Evolutionary conservation across 2,329 filamentous ascomycete genomes (phyloP).

Genomic region (Ceratocystis cubensis): DNA sequence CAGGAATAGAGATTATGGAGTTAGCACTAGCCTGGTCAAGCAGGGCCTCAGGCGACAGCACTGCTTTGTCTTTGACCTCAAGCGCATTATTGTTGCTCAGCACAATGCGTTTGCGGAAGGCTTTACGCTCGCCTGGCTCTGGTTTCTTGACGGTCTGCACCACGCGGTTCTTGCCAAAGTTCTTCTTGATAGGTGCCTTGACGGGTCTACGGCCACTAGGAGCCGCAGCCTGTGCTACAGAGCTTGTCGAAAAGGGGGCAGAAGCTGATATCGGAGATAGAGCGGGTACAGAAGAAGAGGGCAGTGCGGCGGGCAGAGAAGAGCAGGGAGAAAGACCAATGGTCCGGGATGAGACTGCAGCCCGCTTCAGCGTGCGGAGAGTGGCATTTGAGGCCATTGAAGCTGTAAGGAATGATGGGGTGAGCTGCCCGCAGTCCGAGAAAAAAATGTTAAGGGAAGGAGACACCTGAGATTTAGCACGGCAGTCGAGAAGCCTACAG

Average conservation of each 20-base stretch:
- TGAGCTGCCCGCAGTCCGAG: neutral
- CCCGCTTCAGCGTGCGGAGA: constrained; percentile 33
- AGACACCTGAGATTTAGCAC: neutral
- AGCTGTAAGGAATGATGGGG: neutral
- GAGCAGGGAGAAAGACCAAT: constrained; percentile 24
- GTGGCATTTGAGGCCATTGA: constrained; percentile 33
- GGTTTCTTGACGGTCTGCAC: constrained; percentile 37
- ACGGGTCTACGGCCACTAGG: constrained; percentile 21
- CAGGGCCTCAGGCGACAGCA: constrained; percentile 45
- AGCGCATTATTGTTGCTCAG: constrained; percentile 91
- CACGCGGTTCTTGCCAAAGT: constrained; percentile 40
- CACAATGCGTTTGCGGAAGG: constrained; percentile 74
- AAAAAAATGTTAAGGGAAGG: neutral
- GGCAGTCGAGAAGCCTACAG: neutral
- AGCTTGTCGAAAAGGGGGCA: constrained; percentile 34
- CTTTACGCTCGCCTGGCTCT: constrained; percentile 68
- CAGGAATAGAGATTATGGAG: constrained; percentile 56
- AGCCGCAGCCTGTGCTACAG: constrained; percentile 24
- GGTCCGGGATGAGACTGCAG: constrained; percentile 26
- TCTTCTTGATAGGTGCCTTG: constrained; percentile 35
- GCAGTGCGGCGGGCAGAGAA: constrained; percentile 22
- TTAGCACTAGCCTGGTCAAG: constrained; percentile 45
- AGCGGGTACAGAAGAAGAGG: constrained; percentile 20
- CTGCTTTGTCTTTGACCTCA: constrained; percentile 54
- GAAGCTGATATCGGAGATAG: constrained; percentile 22